A percentile compares a stretch with the other conserved stretches of the same genome.
Evolutionary conservation across 257 asterid species (phyloP).

Genomic region (Craterostigma plantagineum): DNA sequence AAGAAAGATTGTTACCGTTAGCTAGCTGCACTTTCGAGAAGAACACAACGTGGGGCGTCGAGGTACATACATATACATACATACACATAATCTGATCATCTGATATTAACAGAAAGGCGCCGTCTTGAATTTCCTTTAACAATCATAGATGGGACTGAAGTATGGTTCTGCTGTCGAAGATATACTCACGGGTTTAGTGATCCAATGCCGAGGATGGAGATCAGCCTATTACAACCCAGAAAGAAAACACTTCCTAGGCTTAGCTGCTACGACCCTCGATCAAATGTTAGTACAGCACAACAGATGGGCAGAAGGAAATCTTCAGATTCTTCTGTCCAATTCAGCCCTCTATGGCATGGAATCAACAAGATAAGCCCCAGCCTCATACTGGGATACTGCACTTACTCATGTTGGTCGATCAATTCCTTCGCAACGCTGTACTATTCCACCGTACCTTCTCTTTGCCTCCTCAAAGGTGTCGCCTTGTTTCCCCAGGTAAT

Average conservation of each 20-base stretch:
- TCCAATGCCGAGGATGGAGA: conserved; percentile 63
- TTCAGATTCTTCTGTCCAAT: conserved; percentile 48
- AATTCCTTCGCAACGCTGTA: conserved; percentile 51
- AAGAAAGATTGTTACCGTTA: conserved; percentile 31
- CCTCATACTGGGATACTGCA: conserved; percentile 35
- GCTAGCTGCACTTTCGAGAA: conserved; percentile 53
- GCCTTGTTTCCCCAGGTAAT: conserved; percentile 67
- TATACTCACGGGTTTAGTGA: conserved; percentile 55
- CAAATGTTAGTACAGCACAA: conserved; percentile 55
- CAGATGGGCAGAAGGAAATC: conserved; percentile 87
- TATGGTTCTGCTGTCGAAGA: conserved; percentile 73
- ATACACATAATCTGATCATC: no score
- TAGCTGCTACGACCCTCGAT: conserved; percentile 37
- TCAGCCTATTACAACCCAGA: conserved; percentile 43
- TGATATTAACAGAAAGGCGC: no score
- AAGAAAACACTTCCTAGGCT: conserved; percentile 42
- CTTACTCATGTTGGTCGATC: conserved; percentile 52
- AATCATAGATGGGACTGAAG: conserved; percentile 64
- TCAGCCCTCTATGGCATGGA: conserved; percentile 41
- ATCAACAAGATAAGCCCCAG: conserved; percentile 35
- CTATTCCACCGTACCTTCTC: conserved; percentile 52
- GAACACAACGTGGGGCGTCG: conserved; percentile 63
- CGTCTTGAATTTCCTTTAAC: no score
- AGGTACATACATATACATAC: conserved; percentile 44
- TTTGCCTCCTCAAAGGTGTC: conserved; percentile 45